phyloP scores from a whole-genome alignment of 176 grass and related monocot genomes.

The Poa pratensis region DNA sequence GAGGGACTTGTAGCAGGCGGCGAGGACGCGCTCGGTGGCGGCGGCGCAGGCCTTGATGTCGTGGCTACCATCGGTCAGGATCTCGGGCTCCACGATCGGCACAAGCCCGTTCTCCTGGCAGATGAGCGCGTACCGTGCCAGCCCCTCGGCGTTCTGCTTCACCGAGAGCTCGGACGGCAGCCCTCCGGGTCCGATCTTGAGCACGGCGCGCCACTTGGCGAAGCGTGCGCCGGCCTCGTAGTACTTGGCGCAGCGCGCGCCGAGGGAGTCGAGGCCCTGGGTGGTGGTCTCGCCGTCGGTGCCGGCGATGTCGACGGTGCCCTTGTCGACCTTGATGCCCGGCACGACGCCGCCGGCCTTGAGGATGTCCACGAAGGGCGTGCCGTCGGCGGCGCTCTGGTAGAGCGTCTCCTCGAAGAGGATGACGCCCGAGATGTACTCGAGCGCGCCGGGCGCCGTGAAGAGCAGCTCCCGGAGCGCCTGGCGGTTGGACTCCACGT shows the following conservation, averaged over 20 bases:
- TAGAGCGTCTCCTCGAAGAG: slow-evolving; percentile 97
- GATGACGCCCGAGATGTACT: slow-evolving; percentile 84
- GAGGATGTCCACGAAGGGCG: slow-evolving; percentile 82
- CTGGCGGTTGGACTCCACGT: slow-evolving; percentile 90
- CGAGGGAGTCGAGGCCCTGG: slow-evolving; percentile 84
- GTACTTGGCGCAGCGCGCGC: slow-evolving; percentile 70
- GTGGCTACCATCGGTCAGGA: slow-evolving; percentile 81
- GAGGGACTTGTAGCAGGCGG: slow-evolving; percentile 82
- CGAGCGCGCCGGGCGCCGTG: slow-evolving; percentile 61
- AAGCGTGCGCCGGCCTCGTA: slow-evolving; percentile 90
- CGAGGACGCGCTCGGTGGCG: slow-evolving; percentile 83
- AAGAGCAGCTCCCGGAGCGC: slow-evolving; percentile 86
- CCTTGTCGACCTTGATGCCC: slow-evolving; percentile 97
- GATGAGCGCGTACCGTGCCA: slow-evolving; percentile 80
- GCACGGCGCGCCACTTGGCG: slow-evolving; percentile 92
- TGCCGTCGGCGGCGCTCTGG: slow-evolving; percentile 62
- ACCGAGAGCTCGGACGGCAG: slow-evolving; percentile 85
- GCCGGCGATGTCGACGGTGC: slow-evolving; percentile 79
- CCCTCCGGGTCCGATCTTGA: slow-evolving; percentile 66
- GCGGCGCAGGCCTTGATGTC: slow-evolving; percentile 76
- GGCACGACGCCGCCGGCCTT: slow-evolving; percentile 59
- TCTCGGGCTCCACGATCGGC: slow-evolving; percentile 97
- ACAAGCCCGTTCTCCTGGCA: slow-evolving; percentile 93
- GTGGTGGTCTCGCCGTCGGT: slow-evolving; percentile 84
- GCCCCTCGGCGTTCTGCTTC: slow-evolving; percentile 78